Conservation (phyloP, 805 yeast genomes). For the Komagataella pseudopastoris region DNA sequence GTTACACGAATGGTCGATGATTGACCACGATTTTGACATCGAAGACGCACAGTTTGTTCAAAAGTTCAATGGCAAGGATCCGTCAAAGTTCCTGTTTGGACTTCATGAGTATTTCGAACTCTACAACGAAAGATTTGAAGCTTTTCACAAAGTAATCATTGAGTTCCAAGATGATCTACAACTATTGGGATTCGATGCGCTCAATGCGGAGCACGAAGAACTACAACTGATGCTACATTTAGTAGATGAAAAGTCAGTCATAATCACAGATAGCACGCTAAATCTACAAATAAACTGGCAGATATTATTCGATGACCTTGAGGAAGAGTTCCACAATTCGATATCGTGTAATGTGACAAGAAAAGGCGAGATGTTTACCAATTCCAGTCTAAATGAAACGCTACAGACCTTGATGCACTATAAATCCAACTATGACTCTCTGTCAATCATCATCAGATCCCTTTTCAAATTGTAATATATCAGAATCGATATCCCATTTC, state of each 20-base stretch:
- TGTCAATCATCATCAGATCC: not conserved
- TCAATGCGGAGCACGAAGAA: not conserved
- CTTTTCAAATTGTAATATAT: not conserved
- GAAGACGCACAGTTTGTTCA: not conserved
- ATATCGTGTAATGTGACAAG: not conserved
- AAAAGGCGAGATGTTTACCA: not conserved
- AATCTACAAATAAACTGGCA: not conserved
- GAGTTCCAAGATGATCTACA: not conserved
- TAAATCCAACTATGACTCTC: not conserved
- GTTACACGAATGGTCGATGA: not conserved
- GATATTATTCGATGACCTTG: not conserved
- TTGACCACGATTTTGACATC: not conserved
- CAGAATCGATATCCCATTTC: constrained; percentile 39
- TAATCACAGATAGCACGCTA: not conserved
- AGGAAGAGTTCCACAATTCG: not conserved
- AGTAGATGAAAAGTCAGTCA: not conserved
- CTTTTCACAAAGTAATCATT: not conserved
- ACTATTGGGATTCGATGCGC: not conserved
- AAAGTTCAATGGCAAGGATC: not conserved
- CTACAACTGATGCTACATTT: not conserved
- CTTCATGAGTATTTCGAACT: not conserved
- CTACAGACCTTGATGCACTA: not conserved
- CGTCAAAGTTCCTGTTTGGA: not conserved
- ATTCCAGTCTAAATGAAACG: not conserved
- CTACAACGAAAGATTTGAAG: not conserved